Evolutionary conservation across 1,139 yeast genomes (phyloP), one percentile per base, ranked within the genome.

Genomic region (Geotrichum klebahnii): DNA sequence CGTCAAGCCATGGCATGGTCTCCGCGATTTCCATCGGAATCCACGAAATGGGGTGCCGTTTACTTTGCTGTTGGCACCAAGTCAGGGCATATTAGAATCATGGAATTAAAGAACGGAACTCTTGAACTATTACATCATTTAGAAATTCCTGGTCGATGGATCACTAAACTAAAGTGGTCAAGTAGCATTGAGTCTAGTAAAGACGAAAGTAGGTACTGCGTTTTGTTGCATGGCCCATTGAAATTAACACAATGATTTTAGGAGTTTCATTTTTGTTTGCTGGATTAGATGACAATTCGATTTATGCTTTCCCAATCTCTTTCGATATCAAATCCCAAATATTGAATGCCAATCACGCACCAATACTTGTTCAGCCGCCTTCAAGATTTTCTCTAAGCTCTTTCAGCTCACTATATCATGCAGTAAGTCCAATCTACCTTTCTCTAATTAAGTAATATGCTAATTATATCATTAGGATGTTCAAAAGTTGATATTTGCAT

Each of bases 1-100:
- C 9, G 19, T n/a, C 14, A 17, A 50, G 50, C 47, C 10, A 33
- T 46, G 40, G 40, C 40, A 2, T 46, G 50, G 53, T 50, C 53
- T 3, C 44, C 50, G 2, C 44, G 35, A 20, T 43, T 46, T 24
- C 44, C 45, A 19, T 23, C 47, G 5, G 20, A 23, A 14, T 10
- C 47, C 4, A 9, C 36, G 4, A 50, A 46, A 42, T 50, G 53
- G 53, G 53, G 53, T 1, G 8, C 28, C 2, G 33, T 38, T 8
- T 50, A 34, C 31, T 39, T 50, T 36, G 53, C 48, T 3, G 19
- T 45, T 23, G 47, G 50, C 10, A 31, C 47, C 16, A 49, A 28
- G 36, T 39, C 48, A 9, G 52, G 52, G 3, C 41, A 29, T n/a
- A 19, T 44, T 2, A 17, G 26, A 33, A 17, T 49, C 8, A 8